phyloP scores from a whole-genome alignment of 306 rosid genomes.

The Cucurbita ficifolia region DNA sequence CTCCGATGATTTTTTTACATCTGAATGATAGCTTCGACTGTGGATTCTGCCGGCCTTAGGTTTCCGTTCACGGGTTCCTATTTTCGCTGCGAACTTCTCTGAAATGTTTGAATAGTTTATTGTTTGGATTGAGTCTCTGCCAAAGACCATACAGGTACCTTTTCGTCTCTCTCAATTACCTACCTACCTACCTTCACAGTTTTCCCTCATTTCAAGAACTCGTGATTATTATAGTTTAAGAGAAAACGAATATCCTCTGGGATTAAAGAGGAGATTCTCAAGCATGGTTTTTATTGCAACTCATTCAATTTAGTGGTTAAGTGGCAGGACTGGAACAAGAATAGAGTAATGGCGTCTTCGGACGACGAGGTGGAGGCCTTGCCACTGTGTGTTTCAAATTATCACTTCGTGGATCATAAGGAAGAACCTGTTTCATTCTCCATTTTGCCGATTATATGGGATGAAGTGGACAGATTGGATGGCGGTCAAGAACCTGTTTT shows the following conservation, averaged over 20 bases:
- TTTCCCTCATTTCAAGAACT: background rate
- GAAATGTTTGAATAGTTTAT: background rate
- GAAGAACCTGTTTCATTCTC: slow-evolving; percentile 47
- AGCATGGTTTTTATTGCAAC: background rate
- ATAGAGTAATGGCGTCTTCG: slow-evolving; percentile 44
- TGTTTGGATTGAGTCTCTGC: background rate
- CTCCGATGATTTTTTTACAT: background rate
- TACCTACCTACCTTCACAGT: background rate
- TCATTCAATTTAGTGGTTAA: slow-evolving; percentile 7
- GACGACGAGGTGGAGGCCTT: slow-evolving; percentile 59
- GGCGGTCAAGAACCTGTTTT: slow-evolving; percentile 22
- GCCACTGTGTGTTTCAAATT: slow-evolving; percentile 37
- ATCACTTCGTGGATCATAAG: slow-evolving; percentile 42
- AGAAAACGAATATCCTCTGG: background rate
- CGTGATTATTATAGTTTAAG: background rate
- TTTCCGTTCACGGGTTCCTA: background rate
- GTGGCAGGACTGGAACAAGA: slow-evolving; percentile 12
- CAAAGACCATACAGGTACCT: background rate
- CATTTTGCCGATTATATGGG: slow-evolving; percentile 59
- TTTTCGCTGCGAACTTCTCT: background rate
- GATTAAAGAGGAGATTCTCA: background rate
- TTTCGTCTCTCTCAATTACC: background rate
- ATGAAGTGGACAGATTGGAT: slow-evolving; percentile 21
- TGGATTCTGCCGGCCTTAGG: background rate
- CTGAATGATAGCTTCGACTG: background rate